Conservation (phyloP, 768 basidiomycete genomes). For the Auriscalpium orientale region DNA sequence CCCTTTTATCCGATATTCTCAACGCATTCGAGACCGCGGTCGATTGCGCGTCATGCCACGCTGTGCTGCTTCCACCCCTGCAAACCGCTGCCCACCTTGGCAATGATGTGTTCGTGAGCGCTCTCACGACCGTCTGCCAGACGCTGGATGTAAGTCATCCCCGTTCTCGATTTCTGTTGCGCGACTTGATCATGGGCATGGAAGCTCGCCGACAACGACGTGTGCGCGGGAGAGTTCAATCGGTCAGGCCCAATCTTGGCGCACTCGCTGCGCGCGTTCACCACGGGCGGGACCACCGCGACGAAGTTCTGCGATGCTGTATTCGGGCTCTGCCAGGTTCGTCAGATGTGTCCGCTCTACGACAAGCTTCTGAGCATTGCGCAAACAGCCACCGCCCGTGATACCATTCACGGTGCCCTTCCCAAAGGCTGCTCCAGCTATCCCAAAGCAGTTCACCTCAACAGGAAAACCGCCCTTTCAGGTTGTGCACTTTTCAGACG, state of each 20-base stretch:
- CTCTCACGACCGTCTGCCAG: neutral
- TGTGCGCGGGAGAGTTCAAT: neutral
- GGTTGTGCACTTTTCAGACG: constrained; percentile 2
- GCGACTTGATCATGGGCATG: neutral
- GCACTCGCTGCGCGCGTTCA: neutral
- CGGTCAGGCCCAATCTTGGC: neutral
- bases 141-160: neutral
- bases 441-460: neutral
- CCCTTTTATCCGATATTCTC: neutral
- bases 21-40: neutral
- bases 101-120: neutral
- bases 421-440: neutral
- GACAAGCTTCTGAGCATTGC: neutral
- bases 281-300: neutral
- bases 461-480: neutral
- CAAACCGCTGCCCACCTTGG: neutral
- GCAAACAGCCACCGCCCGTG: neutral
- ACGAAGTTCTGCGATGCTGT: neutral
- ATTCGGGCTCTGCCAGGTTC: constrained; percentile 1
- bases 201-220: constrained; percentile 1
- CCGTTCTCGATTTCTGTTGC: neutral
- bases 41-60: neutral
- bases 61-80: neutral
- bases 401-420: neutral
- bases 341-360: neutral